Base-by-base conservation (phyloP, 805 yeast genomes). In the Candida xiaguanensis region DNA sequence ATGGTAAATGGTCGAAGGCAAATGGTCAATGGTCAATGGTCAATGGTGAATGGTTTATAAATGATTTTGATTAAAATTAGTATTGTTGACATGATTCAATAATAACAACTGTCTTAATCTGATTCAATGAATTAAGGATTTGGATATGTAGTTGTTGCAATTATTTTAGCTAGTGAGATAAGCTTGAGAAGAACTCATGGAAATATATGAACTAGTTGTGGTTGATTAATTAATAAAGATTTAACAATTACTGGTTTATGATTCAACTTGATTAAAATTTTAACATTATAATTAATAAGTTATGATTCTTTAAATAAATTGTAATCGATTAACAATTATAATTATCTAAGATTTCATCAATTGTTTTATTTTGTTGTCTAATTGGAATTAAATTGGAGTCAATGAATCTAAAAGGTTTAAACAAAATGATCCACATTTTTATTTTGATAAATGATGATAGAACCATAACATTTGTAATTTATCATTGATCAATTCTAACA, bases 91-190 rank as follows among this genome's bases (percentile, higher is more conserved):
- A n/a, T n/a, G n/a, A n/a, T n/a, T n/a, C n/a, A n/a, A n/a, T n/a
- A n/a, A n/a, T n/a, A n/a, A n/a, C n/a, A n/a, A n/a, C n/a, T n/a
- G n/a, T n/a, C n/a, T n/a, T n/a, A n/a, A n/a, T n/a, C n/a, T 9
- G 41, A 39, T 19, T 18, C 37, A 7, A 40, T 45, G 12, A 55
- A 58, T 36, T 48, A 52, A 13, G 60, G 53, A 30, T 50, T 54
- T 43, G 65, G 58, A 17, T 43, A 48, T 40, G 38, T 53, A 9
- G 70, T 60, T 26, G 65, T 65, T 2, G 44, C 72, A 2, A 87
- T 96, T 0, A 90, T 96, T 1, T 54, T 84, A 0, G 54, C 77
- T 44, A 85, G 95, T 56, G 96, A 96, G 0, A 59, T 81, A 26
- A 81, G 89, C 8, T 89, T 49, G 74, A 82, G 35, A 82, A 74